Percentiles rank a stretch among this genome's conserved stretches.
Evolutionary conservation across 306 rosid species (phyloP).

Genomic region (Psophocarpus tetragonolobus): DNA sequence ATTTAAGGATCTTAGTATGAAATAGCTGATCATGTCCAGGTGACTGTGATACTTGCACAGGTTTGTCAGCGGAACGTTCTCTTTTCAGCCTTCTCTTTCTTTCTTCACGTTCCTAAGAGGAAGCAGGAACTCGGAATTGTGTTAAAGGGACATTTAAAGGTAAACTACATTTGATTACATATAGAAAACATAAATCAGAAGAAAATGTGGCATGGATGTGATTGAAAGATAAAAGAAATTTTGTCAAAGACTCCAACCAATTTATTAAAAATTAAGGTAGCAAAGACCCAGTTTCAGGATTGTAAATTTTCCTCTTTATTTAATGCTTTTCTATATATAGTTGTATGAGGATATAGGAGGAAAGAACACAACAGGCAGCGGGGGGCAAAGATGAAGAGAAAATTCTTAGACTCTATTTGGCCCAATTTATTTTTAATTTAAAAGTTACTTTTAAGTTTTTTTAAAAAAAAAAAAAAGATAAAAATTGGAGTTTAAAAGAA

Average conservation of each 20-base stretch:
- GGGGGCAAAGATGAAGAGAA: background rate
- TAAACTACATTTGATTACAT: constrained; percentile 10
- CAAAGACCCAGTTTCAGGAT: background rate
- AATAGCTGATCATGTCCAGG: constrained; percentile 57
- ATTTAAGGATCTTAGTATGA: constrained; percentile 55
- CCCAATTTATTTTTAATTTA: too few relatives aligned
- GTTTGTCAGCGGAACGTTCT: constrained; percentile 76
- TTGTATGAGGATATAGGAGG: constrained; percentile 4
- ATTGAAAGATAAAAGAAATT: background rate
- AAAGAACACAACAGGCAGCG: background rate
- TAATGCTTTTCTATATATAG: background rate
- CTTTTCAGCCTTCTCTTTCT: constrained; percentile 76
- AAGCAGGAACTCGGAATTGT: constrained; percentile 32
- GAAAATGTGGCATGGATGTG: background rate
- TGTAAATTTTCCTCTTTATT: background rate
- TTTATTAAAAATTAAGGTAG: background rate
- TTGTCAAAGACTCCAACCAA: background rate
- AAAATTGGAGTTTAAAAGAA: too few relatives aligned
- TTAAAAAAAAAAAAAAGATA: too few relatives aligned
- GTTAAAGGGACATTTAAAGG: background rate
- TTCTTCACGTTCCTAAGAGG: constrained; percentile 87
- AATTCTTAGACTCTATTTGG: too few relatives aligned
- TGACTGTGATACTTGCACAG: constrained; percentile 59
- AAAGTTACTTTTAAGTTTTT: too few relatives aligned
- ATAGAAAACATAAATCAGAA: background rate